A percentile compares a stretch with the other conserved stretches of the same genome.
phyloP scores from a whole-genome alignment of 2,329 filamentous ascomycete species.

The Cladophialophora immunda region DNA sequence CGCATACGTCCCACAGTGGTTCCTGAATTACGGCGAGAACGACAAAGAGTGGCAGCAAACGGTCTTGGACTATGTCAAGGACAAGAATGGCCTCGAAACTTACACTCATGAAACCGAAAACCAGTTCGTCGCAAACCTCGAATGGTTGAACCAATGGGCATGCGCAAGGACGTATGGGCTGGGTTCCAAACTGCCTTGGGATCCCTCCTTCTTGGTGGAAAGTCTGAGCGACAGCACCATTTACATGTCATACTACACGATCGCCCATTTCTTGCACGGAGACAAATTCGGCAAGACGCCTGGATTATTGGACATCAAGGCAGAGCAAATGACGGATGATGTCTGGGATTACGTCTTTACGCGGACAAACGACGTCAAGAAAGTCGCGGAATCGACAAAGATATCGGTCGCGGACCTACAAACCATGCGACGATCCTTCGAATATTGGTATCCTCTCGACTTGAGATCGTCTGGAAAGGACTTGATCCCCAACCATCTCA shows the following conservation, averaged over 20 bases:
- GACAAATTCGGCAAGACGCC: conserved; percentile 83
- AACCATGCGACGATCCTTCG: conserved; percentile 87
- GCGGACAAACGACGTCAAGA: conserved; percentile 73
- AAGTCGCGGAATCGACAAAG: conserved; percentile 69
- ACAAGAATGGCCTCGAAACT: conserved; percentile 76
- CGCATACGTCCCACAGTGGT: conserved; percentile 95
- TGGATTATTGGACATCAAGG: conserved; percentile 72
- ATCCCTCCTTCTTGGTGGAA: conserved; percentile 88
- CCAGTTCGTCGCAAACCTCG: conserved; percentile 82
- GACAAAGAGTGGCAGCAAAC: conserved; percentile 78
- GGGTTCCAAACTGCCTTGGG: conserved; percentile 95
- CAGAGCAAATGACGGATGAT: conserved; percentile 91
- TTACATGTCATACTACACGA: conserved; percentile 74
- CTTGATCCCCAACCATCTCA: conserved; percentile 90
- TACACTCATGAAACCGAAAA: conserved; percentile 81
- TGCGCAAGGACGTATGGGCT: conserved; percentile 91
- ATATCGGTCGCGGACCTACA: conserved; percentile 79
- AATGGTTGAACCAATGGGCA: conserved; percentile 96
- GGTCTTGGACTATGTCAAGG: conserved; percentile 76
- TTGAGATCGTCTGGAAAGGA: conserved; percentile 90
- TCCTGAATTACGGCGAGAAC: conserved; percentile 93
- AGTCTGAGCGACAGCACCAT: conserved; percentile 90
- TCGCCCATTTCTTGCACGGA: conserved; percentile 73
- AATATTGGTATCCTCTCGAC: conserved; percentile 97
- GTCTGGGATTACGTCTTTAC: conserved; percentile 97